Percentiles rank a stretch among this genome's conserved stretches.
phyloP scores from a whole-genome alignment of 2,329 filamentous ascomycete genomes.

The Blumeria graminis region DNA sequence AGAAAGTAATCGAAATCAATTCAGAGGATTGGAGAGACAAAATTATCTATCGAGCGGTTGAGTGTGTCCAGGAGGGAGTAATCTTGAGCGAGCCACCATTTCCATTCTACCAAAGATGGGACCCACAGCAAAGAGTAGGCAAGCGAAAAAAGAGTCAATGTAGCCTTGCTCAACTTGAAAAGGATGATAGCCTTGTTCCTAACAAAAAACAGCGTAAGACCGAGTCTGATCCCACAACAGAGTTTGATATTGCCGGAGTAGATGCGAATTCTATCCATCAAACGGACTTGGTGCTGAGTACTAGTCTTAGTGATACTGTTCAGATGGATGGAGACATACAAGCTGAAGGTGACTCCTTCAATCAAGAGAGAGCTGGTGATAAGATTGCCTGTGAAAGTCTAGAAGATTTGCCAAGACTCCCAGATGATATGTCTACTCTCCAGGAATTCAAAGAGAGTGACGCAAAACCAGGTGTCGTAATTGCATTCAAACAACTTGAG shows the following conservation, averaged over 20 bases:
- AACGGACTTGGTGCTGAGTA: slow-evolving; percentile 9
- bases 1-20: slow-evolving; percentile 19
- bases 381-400: slow-evolving; percentile 21
- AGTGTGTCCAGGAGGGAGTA: slow-evolving; percentile 52
- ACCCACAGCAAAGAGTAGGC: slow-evolving; percentile 37
- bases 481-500: slow-evolving; percentile 42
- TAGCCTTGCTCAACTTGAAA: slow-evolving; percentile 12
- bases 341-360: slow-evolving; percentile 6
- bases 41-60: slow-evolving; percentile 54
- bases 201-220: slow-evolving; percentile 27
- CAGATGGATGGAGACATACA: slow-evolving; percentile 9
- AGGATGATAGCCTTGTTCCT: slow-evolving; percentile 18
- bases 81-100: slow-evolving; percentile 58
- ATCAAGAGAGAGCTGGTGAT: slow-evolving; percentile 15
- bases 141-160: slow-evolving; percentile 26
- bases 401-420: slow-evolving; percentile 38
- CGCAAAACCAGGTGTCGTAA: slow-evolving; percentile 32
- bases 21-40: slow-evolving; percentile 48
- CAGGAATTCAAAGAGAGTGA: slow-evolving; percentile 24
- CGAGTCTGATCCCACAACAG: slow-evolving; percentile 18
- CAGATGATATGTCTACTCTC: slow-evolving; percentile 29
- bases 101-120: slow-evolving; percentile 77
- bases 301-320: slow-evolving; percentile 3
- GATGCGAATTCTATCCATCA: slow-evolving; percentile 13
- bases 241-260: slow-evolving; percentile 20